phyloP scores from a whole-genome alignment of 2,329 filamentous ascomycete genomes.

The Pestalotiopsis sp. region DNA sequence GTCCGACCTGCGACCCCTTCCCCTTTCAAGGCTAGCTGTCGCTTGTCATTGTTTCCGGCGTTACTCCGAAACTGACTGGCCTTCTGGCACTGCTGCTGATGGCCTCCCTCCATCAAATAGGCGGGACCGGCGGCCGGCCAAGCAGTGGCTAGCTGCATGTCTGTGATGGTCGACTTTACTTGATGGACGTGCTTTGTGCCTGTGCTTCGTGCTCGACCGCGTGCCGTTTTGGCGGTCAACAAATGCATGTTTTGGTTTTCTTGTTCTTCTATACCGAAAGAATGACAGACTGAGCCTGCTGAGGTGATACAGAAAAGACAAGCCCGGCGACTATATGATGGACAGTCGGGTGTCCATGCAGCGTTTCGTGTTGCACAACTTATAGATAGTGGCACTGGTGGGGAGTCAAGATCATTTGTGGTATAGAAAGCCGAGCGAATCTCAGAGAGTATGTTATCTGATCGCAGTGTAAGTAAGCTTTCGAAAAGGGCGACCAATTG shows the following conservation, averaged over 20 bases:
- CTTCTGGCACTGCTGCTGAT: neutral
- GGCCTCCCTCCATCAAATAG: neutral
- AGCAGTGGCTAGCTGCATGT: neutral
- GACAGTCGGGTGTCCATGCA: neutral
- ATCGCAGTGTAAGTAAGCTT: neutral
- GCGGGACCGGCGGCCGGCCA: neutral
- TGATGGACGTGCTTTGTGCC: neutral
- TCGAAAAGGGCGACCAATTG: neutral
- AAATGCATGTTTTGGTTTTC: neutral
- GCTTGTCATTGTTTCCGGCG: slow-evolving; percentile 1
- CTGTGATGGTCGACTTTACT: neutral
- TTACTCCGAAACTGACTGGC: neutral
- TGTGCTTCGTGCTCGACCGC: neutral
- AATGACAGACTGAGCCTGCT: neutral
- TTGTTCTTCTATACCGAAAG: neutral
- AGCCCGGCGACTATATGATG: neutral
- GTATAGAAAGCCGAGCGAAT: neutral
- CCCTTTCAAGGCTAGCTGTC: neutral
- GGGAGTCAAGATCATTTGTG: neutral
- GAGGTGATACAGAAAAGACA: neutral
- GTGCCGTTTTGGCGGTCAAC: neutral
- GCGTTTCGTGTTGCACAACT: neutral
- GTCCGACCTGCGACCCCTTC: neutral
- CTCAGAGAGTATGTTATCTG: neutral
- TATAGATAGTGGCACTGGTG: neutral